phyloP scores from a whole-genome alignment of 2,329 filamentous ascomycete species.

The Fusarium albidum region DNA sequence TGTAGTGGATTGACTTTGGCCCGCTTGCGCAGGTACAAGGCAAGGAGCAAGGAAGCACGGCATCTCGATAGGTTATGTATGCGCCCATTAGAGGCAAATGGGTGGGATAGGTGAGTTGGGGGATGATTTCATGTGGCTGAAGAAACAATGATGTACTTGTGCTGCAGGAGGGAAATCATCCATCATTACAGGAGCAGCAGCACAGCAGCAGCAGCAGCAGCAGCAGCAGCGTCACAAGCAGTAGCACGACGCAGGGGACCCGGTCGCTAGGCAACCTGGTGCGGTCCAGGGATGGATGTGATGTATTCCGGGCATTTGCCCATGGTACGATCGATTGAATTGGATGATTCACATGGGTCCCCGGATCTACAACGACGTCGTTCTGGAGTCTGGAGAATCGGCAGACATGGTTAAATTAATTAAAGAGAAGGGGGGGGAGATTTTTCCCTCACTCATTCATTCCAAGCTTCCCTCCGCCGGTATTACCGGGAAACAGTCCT shows the following conservation, averaged over 20 bases:
- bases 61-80: constrained; percentile 9
- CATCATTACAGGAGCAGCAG: constrained; percentile 1
- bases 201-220: neutral
- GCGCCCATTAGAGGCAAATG: constrained; percentile 8
- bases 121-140: constrained; percentile 21
- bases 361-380: constrained; percentile 31
- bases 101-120: constrained; percentile 12
- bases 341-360: constrained; percentile 33
- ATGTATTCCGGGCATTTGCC: neutral
- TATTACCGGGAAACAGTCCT: constrained; percentile 8
- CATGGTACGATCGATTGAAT: constrained; percentile 35
- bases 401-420: constrained; percentile 15
- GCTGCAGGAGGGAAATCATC: constrained; percentile 5
- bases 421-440: constrained; percentile 1
- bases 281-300: constrained; percentile 16
- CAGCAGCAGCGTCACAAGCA: constrained; percentile 2
- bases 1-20: constrained; percentile 15
- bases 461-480: neutral
- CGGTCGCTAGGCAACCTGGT: constrained; percentile 21
- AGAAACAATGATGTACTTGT: constrained; percentile 8
- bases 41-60: constrained; percentile 21
- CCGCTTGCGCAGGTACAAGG: constrained; percentile 27
- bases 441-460: neutral
- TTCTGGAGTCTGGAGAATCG: constrained; percentile 20
- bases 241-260: constrained; percentile 20